These are phyloP conservation scores for Miscanthus sacchariflorus DNA, from an alignment of 202 grass and related monocot genomes.

Conservation along the genomic window DNA sequence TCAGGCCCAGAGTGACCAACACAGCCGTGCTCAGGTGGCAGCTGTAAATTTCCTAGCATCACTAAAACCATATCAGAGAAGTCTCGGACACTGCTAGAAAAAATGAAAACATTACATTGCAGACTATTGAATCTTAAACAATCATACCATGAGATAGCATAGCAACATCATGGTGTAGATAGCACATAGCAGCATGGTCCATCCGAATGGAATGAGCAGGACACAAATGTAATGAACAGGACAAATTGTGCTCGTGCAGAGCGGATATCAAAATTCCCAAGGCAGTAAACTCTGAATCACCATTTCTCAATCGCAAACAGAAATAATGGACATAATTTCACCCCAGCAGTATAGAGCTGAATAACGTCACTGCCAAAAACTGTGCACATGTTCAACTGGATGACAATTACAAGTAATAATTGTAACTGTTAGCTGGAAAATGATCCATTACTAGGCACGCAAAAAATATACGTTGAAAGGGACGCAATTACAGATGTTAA, in stretches of 20 bases:
- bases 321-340: not conserved
- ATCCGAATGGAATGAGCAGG: not conserved
- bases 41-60: not conserved
- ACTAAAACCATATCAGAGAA: not conserved
- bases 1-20: not conserved
- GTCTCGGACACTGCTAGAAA: not conserved
- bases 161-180: not conserved
- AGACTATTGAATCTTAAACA: not conserved
- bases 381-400: too few species aligned
- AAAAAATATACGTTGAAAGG: too few species aligned
- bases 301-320: not conserved
- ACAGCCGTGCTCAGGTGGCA: too few species aligned
- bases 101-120: not conserved
- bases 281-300: not conserved
- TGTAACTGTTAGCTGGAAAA: too few species aligned
- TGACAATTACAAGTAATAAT: too few species aligned
- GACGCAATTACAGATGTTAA: too few species aligned
- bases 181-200: not conserved
- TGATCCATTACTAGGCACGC: too few species aligned
- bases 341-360: not conserved
- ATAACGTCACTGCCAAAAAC: too few species aligned
- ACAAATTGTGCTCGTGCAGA: not conserved
- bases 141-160: not conserved
- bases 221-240: not conserved
- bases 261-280: not conserved